Base-by-base conservation (phyloP, 805 yeast species). In the Myxozyma monticola region DNA sequence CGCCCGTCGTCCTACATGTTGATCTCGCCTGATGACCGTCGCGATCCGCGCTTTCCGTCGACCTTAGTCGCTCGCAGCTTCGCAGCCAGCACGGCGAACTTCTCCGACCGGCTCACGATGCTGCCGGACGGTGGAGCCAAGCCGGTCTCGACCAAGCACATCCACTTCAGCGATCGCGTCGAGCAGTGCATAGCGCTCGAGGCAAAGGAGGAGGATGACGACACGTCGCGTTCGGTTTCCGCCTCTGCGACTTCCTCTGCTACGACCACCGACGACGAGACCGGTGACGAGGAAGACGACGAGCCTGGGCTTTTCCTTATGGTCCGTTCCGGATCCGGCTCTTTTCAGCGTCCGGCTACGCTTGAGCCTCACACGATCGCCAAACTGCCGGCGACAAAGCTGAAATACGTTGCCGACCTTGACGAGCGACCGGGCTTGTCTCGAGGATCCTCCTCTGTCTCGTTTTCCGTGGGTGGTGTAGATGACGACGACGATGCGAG, bases 101-200 rank as follows among this genome's bases (percentile, higher is more conserved):
- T 53, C 36, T 30, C 45, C 37, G 57, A 53, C 33, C 53, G 57
- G 18, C 37, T 49, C 30, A 49, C 48, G 3, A 7, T 17, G 28
- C n/a, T 34, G 22, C 31, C 26, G 29, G 33, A 35, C 37, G 35
- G 35, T 12, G 34, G 24, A 25, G 17, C 44, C 22, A 44, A 45
- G 31, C 37, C 38, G 18, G 4, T 41, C 4, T 22, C 57, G 12
- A 44, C 49, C 12, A 49, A 95, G 54, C 95, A 79, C 60, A 90
- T 93, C 54, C 98, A 90, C 68, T 93, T 93, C 71, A 93, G 85
- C 66, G 95, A 88, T 65, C 81, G 89, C 46, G 99, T 93, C 28
- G 90, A 88, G 66, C 99, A 93, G 68, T 93, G 99, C 68, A 82
- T 87, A 55, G 90, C 96, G 0, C 65, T 90, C 9, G 81, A 77